Conservation (phyloP, 164 flowering plant species). For the Aristolochia contorta region DNA sequence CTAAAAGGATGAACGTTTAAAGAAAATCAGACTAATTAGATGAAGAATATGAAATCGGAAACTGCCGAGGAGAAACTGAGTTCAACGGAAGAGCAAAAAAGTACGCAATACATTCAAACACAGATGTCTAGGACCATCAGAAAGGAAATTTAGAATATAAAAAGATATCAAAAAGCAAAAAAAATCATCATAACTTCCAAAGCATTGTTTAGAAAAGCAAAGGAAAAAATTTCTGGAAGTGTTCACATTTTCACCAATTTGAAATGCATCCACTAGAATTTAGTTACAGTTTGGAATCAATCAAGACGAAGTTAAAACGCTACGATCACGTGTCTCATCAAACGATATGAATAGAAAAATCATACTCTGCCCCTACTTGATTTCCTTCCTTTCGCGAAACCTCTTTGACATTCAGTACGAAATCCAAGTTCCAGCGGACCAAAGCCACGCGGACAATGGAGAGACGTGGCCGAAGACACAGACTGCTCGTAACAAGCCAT, state of each 20-base stretch:
- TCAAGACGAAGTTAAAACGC: not conserved
- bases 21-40: constrained; percentile 2
- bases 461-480: constrained; percentile 2
- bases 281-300: not conserved
- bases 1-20: not conserved
- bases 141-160: not conserved
- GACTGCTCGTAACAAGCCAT: not conserved
- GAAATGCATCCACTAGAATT: not conserved
- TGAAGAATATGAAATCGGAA: too few relatives aligned
- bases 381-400: constrained; percentile 59
- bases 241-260: not conserved
- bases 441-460: constrained; percentile 2
- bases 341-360: not conserved
- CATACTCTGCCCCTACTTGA: constrained; percentile 27
- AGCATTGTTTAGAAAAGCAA: not conserved
- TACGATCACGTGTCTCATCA: too few relatives aligned
- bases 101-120: too few relatives aligned
- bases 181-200: not conserved
- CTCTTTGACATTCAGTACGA: constrained; percentile 33
- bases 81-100: not conserved
- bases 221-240: not conserved
- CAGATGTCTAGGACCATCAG: too few relatives aligned
- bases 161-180: not conserved
- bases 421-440: constrained; percentile 12
- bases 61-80: not conserved